Evolutionary conservation across 2,329 filamentous ascomycete genomes (phyloP).

Genomic region (Elsinoe ampelina): DNA sequence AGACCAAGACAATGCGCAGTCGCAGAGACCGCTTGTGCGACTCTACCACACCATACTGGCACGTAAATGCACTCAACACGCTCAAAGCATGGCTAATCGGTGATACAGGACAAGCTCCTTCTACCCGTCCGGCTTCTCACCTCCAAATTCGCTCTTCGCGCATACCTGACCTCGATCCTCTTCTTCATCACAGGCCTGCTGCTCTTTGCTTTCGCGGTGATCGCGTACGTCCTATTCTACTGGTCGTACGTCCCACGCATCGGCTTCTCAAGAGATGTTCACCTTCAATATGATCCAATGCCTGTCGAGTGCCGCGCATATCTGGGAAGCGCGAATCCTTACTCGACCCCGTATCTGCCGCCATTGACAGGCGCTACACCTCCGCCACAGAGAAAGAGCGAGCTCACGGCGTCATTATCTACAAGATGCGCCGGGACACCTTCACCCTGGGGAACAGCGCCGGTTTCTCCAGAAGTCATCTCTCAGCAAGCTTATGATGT

Average conservation of each 20-base stretch:
- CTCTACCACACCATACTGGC: conserved; percentile 1
- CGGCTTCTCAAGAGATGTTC: conserved; percentile 51
- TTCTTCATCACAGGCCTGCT: conserved; percentile 43
- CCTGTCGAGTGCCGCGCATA: conserved; percentile 7
- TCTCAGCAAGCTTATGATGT: conserved; percentile 78
- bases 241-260: conserved; percentile 58
- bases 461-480: conserved; percentile 47
- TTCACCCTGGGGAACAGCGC: conserved; percentile 44
- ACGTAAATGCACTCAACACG: not conserved
- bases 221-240: conserved; percentile 60
- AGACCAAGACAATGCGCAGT: not conserved
- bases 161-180: conserved; percentile 53
- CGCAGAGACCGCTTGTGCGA: not conserved
- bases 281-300: conserved; percentile 54
- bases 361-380: not conserved
- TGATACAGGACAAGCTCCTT: conserved; percentile 43
- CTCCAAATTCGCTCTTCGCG: conserved; percentile 53
- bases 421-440: conserved; percentile 14
- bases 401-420: not conserved
- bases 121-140: conserved; percentile 46
- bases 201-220: conserved; percentile 48
- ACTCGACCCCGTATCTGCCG: not conserved
- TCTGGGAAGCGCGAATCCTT: not conserved
- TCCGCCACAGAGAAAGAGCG: conserved; percentile 6
- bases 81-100: not conserved